These are phyloP conservation scores for Carnegiea gigantea DNA, from an alignment of 179 eudicot species.

Conservation along the genomic window DNA sequence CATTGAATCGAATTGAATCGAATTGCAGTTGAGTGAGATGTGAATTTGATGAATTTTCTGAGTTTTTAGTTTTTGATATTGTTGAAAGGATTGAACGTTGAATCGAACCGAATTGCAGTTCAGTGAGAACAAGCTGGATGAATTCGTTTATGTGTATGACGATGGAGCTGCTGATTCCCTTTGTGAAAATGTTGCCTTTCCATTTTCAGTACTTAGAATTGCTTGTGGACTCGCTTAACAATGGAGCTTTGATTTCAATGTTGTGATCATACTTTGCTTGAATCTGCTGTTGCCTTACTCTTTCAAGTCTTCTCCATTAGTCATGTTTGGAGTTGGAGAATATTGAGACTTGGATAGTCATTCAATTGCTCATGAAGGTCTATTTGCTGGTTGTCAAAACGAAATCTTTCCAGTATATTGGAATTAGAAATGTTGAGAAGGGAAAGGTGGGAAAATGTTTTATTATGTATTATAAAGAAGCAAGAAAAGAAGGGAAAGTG, in stretches of 20 bases:
- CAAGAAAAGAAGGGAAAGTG: not conserved
- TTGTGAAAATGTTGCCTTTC: not conserved
- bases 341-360: not conserved
- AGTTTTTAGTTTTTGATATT: not conserved
- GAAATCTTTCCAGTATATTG: not conserved
- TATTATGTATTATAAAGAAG: not conserved
- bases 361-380: not conserved
- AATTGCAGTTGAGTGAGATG: too few relatives aligned
- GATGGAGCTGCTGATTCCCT: not conserved
- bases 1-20: not conserved
- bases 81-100: not conserved
- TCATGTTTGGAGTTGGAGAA: not conserved
- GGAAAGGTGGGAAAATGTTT: not conserved
- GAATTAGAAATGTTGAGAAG: not conserved
- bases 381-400: constrained; percentile 4
- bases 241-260: not conserved
- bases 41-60: not conserved
- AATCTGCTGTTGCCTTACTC: not conserved
- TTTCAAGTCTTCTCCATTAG: not conserved
- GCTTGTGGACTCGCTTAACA: not conserved
- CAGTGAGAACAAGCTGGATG: not conserved
- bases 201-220: not conserved
- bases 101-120: not conserved
- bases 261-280: not conserved
- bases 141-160: not conserved